phyloP scores from a whole-genome alignment of 495 filamentous ascomycete species.

The Endocarpon pusillum region DNA sequence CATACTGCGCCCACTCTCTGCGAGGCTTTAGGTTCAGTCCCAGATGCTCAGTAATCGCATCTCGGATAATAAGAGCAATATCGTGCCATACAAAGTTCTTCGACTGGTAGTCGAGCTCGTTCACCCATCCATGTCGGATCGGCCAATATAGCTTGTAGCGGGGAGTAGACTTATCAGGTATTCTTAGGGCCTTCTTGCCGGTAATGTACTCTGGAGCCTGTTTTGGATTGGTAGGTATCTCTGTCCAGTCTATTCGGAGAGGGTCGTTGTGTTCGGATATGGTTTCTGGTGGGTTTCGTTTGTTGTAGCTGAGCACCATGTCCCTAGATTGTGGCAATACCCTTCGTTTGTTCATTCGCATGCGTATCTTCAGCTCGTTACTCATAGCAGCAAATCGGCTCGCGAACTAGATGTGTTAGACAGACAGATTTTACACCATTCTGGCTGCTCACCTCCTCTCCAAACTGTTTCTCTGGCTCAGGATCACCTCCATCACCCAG shows the following conservation, averaged over 20 bases:
- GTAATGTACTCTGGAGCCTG: slow-evolving; percentile 55
- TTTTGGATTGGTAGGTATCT: slow-evolving; percentile 41
- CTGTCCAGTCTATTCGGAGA: slow-evolving; percentile 86
- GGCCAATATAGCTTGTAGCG: slow-evolving; percentile 89
- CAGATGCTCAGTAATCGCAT: slow-evolving; percentile 68
- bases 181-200: slow-evolving; percentile 63
- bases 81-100: slow-evolving; percentile 66
- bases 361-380: slow-evolving; percentile 68
- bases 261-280: slow-evolving; percentile 92
- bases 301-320: slow-evolving; percentile 81
- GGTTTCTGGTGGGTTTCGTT: slow-evolving; percentile 56
- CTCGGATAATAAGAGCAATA: slow-evolving; percentile 69
- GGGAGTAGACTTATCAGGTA: slow-evolving; percentile 78
- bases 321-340: slow-evolving; percentile 93
- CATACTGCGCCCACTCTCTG: slow-evolving; percentile 74
- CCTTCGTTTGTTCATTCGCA: slow-evolving; percentile 82
- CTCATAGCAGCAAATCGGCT: slow-evolving; percentile 67
- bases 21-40: slow-evolving; percentile 44
- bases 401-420: slow-evolving; percentile 35
- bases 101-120: slow-evolving; percentile 72
- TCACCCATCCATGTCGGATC: slow-evolving; percentile 67
- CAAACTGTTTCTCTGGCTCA: slow-evolving; percentile 63
- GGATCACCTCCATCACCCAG: slow-evolving; percentile 35
- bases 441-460: slow-evolving; percentile 51
- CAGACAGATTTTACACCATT: neutral